These are phyloP conservation scores for Excoecaria cochinchinensis DNA, from an alignment of 345 rosid species.

Conservation along the genomic window DNA sequence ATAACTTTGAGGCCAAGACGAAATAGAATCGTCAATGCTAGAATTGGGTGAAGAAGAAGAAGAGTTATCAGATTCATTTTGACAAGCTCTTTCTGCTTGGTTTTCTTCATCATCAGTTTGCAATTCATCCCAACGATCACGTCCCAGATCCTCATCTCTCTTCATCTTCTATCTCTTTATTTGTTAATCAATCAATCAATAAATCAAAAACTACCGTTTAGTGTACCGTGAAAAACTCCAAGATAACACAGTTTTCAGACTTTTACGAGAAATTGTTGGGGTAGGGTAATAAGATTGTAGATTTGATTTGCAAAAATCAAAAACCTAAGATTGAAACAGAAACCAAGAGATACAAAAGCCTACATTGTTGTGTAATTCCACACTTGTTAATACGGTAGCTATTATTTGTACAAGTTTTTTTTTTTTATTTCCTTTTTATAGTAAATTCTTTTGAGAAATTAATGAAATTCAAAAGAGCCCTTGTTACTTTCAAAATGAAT, in stretches of 20 bases:
- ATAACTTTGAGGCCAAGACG: constrained; percentile 75
- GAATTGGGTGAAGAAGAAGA: not conserved
- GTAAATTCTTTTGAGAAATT: too few species aligned
- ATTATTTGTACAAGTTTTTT: not conserved
- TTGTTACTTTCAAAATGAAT: too few species aligned
- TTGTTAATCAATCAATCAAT: too few species aligned
- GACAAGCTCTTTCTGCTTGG: constrained; percentile 51
- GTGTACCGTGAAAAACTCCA: too few species aligned
- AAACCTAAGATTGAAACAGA: not conserved
- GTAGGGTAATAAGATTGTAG: not conserved
- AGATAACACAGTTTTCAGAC: too few species aligned
- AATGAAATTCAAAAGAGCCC: too few species aligned
- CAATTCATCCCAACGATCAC: constrained; percentile 58
- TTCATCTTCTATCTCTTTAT: constrained; percentile 35
- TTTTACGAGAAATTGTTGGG: not conserved
- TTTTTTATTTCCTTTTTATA: not conserved
- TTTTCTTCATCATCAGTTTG: constrained; percentile 81
- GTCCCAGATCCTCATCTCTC: constrained; percentile 65
- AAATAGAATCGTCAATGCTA: not conserved
- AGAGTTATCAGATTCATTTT: constrained; percentile 31
- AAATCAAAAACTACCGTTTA: too few species aligned
- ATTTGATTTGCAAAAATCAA: too few species aligned
- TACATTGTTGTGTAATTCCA: not conserved
- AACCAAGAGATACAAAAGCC: not conserved
- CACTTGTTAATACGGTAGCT: constrained; percentile 4